Evolutionary conservation across 805 yeast genomes (phyloP).

Genomic region (Lipomyces chichibuensis): DNA sequence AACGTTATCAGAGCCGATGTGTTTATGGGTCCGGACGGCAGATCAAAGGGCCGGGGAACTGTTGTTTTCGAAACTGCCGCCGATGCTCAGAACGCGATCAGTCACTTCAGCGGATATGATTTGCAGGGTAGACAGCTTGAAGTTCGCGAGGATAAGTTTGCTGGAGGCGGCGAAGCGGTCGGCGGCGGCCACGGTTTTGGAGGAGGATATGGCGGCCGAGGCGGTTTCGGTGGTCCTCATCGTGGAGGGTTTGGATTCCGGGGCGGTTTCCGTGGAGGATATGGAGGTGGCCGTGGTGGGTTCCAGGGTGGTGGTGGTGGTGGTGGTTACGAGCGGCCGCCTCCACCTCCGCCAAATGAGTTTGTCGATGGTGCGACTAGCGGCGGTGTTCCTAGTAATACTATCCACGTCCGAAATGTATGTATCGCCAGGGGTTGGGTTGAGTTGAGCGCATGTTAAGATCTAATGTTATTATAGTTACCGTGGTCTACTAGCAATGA

Average conservation of each 20-base stretch:
- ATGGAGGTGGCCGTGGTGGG: conserved; percentile 5
- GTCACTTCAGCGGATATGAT: conserved; percentile 66
- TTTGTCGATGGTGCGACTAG: conserved; percentile 71
- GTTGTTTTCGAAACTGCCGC: conserved; percentile 68
- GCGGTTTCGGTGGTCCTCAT: conserved; percentile 2
- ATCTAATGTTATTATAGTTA: conserved; percentile 43
- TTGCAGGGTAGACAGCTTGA: conserved; percentile 77
- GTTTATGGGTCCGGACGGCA: conserved; percentile 64
- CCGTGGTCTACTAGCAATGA: conserved; percentile 88
- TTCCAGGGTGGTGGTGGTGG: conserved; percentile 6
- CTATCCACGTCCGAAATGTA: conserved; percentile 67
- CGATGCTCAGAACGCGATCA: conserved; percentile 73
- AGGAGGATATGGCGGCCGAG: conserved; percentile 19
- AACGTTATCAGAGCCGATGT: conserved; percentile 82
- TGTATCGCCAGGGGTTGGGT: neutral
- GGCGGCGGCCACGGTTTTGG: conserved; percentile 34
- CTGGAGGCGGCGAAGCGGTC: conserved; percentile 22
- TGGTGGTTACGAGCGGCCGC: conserved; percentile 11
- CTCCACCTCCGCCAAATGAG: conserved; percentile 41
- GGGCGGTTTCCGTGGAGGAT: conserved; percentile 10
- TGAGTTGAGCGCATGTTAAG: neutral
- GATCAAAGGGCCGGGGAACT: conserved; percentile 84
- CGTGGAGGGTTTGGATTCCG: conserved; percentile 16
- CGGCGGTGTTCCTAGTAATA: conserved; percentile 60
- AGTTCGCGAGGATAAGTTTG: conserved; percentile 68